A percentile compares a stretch with the other conserved stretches of the same genome.
Conservation (phyloP, 1,284 basidiomycete species). For the Microbotryum violaceum region DNA sequence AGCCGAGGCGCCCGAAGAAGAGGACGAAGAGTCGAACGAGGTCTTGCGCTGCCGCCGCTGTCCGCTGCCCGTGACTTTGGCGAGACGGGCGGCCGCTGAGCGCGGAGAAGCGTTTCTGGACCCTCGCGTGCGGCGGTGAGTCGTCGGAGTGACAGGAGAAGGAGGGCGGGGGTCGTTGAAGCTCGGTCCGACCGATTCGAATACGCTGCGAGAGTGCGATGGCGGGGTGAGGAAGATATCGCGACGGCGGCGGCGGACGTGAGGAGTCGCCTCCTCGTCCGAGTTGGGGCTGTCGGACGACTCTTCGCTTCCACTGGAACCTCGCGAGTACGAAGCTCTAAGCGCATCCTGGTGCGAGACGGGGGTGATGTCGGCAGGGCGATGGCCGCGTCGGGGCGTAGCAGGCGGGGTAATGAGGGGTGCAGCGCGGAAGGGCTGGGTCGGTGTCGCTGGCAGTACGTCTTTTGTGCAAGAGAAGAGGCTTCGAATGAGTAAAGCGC, state of each 20-base stretch:
- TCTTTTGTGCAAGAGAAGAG: neutral
- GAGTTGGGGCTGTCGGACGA: slow-evolving; percentile 2
- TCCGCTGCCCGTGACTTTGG: neutral
- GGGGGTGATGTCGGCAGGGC: slow-evolving; percentile 1
- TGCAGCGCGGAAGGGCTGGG: slow-evolving; percentile 10
- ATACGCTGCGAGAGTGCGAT: slow-evolving; percentile 6
- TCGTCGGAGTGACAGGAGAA: slow-evolving; percentile 23
- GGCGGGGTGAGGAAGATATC: slow-evolving; percentile 19
- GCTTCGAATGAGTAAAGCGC: no score
- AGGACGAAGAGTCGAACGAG: slow-evolving; percentile 24
- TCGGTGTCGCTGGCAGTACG: slow-evolving; percentile 11
- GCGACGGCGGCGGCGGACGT: neutral
- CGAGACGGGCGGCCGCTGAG: neutral
- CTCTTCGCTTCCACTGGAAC: neutral
- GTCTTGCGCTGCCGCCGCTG: slow-evolving; percentile 17
- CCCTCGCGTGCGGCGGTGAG: slow-evolving; percentile 11
- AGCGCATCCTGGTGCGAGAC: no score
- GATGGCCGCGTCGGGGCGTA: slow-evolving; percentile 16
- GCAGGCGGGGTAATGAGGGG: slow-evolving; percentile 27
- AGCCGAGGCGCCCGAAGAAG: slow-evolving; percentile 21
- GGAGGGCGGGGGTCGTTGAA: slow-evolving; percentile 10
- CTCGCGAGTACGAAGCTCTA: no score
- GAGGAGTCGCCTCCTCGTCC: neutral
- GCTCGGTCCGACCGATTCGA: slow-evolving; percentile 7
- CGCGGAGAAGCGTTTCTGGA: slow-evolving; percentile 2